Evolutionary conservation across 225 moss, liverwort and hornwort genomes (phyloP), one percentile per base, ranked within the genome.

Genomic region (Straminergon stramineum): DNA sequence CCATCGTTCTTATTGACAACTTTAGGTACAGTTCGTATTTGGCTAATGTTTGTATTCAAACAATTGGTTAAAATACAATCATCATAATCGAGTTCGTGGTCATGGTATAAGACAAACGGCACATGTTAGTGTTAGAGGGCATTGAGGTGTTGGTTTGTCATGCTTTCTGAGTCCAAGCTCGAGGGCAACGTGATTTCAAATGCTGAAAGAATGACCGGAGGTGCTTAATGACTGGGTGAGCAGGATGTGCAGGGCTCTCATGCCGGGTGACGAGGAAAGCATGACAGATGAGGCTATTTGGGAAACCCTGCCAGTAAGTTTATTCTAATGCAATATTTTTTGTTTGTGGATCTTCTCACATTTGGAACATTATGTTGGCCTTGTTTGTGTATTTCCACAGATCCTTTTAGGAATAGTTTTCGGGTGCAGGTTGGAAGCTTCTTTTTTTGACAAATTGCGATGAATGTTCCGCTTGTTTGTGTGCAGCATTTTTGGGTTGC

Each of bases 191-290:
- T 84, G 19, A 52, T 58, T 64, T 24, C 22, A 77, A 83, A 65
- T 85, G 73, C 37, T 86, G 69, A 66, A 87, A 61, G 83, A 92
- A 75, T 79, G 83, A 85, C 61, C 68, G 56, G 91, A 69, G 91
- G 89, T 91, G 91, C 79, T 93, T 92, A 91, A 97, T 93, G 94
- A 94, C 92, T 91, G 75, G 83, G 84, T 90, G 84, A 95, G 96
- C 99, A 99, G 99, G 94, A 99, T 99, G 99, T 99, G 99, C 96
- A 99, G 99, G 93, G 99, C 99, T 69, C 95, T 99, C 88, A 97
- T 99, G 96, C 99, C 99, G 74, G 97, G 97, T 79, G 99, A 99
- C 92, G 99, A 99, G 88, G 99, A 99, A 94, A 99, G 97, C 93
- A 96, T 99, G 99, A 97, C 99, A 39, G 99, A 99, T 91, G 99